Percentiles rank a stretch among this genome's conserved stretches.
Evolutionary conservation across 2,329 filamentous ascomycete species (phyloP).

Genomic region (Ophiostoma triangulosporum): DNA sequence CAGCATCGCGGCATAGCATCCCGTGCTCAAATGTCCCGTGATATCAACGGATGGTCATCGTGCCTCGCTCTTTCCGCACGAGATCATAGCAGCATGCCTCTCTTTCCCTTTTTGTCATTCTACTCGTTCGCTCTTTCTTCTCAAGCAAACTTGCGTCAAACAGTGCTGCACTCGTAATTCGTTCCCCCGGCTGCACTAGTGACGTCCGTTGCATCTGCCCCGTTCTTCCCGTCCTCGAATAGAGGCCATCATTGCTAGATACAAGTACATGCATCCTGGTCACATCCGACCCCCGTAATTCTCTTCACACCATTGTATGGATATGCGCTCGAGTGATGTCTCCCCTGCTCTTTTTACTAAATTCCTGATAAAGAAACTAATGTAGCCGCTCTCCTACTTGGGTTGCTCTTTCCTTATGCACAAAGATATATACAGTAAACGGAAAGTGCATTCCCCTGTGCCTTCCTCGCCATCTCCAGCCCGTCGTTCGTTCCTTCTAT

Average conservation of each 20-base stretch:
- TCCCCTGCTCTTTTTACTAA: background rate
- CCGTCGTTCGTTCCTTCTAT: background rate
- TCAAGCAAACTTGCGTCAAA: background rate
- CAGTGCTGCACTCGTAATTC: background rate
- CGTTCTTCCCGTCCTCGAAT: background rate
- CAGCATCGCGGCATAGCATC: too few relatives aligned
- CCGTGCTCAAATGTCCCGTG: too few relatives aligned
- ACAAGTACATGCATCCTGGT: background rate
- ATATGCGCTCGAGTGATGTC: background rate
- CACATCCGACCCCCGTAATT: background rate
- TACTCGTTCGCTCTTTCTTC: background rate
- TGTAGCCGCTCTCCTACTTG: slow-evolving; percentile 10
- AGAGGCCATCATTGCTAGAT: background rate
- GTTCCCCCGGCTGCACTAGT: background rate
- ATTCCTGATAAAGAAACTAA: too few relatives aligned
- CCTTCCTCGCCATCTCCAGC: background rate
- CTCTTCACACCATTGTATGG: slow-evolving; percentile 1
- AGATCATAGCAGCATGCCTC: background rate
- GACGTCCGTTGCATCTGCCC: background rate
- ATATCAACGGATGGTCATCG: too few relatives aligned
- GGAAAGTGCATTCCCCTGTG: slow-evolving; percentile 6
- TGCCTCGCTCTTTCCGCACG: too few relatives aligned
- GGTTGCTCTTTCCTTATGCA: slow-evolving; percentile 4
- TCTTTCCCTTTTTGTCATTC: background rate
- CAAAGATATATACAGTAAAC: background rate